Base-by-base conservation (phyloP, 1,139 yeast species). In the Debaryomycetaceae sp. region DNA sequence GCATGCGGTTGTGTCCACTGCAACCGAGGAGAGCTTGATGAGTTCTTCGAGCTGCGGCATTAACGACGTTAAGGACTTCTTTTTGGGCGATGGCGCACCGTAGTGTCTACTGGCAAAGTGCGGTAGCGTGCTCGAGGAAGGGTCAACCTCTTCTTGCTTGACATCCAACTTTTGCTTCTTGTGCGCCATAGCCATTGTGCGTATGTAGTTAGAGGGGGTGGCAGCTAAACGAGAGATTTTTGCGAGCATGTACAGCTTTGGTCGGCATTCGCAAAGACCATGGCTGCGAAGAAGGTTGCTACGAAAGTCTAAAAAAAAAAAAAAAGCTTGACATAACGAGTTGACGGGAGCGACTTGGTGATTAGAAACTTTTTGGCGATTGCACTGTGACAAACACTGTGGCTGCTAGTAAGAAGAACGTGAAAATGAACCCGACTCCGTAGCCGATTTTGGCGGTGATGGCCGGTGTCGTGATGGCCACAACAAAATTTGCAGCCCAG, bases 401-500 rank as follows among this genome's bases (percentile, higher is more conserved):
- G 10, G 21, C 11, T 4, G 16, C 7, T 14, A 25, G 7, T 16
- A 30, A 18, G 13, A 30, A 25, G 5, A 14, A 5, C 6, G 33
- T 40, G 36, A 58, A 59, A 8, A 52, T 25, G 29, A 44, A 46
- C 16, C 54, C 49, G 26, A 44, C 44, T 14, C 35, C 41, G 28
- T 43, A 50, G 3, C 51, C 51, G 14, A 52, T 27, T 3, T 15
- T n/a, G 3, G 38, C 32, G 11, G 53, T 43, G 31, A 56, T 32
- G 5, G 44, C 27, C 4, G 63, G 62, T 4, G 57, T 46, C 13
- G 48, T 32, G 26, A 46, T 44, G 7, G 56, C 36, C 8, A 60
- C 41, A 3, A 55, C 22, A 35, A 57, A 53, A 37, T 58, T 59
- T 10, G 47, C 36, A 10, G 43, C 23, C 53, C 58, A 58, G 30